These are phyloP conservation scores for Colletotrichum siamense DNA, from an alignment of 2,329 filamentous ascomycete species.

Conservation along the genomic window DNA sequence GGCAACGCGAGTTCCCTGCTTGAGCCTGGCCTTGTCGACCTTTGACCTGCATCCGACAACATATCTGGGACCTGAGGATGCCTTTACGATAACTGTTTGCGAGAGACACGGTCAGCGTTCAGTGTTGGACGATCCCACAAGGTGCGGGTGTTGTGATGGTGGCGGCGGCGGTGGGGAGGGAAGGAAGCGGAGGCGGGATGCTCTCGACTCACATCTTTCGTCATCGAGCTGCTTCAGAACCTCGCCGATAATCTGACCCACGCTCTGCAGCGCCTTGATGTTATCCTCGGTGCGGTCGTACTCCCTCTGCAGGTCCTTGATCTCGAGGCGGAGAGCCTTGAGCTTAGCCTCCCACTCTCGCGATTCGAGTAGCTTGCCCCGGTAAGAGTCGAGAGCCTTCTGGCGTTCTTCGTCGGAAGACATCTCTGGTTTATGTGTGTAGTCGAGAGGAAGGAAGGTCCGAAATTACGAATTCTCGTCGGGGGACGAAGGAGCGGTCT, in stretches of 20 bases:
- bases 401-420: conserved; percentile 64
- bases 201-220: conserved; percentile 81
- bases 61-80: conserved; percentile 95
- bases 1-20: conserved; percentile 96
- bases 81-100: conserved; percentile 89
- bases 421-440: conserved; percentile 39
- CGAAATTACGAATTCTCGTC: not conserved
- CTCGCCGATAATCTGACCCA: conserved; percentile 98
- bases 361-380: conserved; percentile 86
- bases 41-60: conserved; percentile 98
- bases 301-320: conserved; percentile 93
- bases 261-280: conserved; percentile 98
- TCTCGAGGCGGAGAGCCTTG: conserved; percentile 90
- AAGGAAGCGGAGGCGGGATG: not conserved
- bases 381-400: conserved; percentile 79
- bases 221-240: conserved; percentile 99
- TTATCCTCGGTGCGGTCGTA: conserved; percentile 98
- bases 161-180: not conserved
- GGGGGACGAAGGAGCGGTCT: not conserved
- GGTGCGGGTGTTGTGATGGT: not conserved
- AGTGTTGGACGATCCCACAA: not conserved
- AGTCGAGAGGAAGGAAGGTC: not conserved
- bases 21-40: conserved; percentile 95
- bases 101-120: not conserved
- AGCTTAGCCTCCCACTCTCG: conserved; percentile 99